phyloP scores from a whole-genome alignment of 768 basidiomycete genomes.

The Hygrophorus pudorinus region DNA sequence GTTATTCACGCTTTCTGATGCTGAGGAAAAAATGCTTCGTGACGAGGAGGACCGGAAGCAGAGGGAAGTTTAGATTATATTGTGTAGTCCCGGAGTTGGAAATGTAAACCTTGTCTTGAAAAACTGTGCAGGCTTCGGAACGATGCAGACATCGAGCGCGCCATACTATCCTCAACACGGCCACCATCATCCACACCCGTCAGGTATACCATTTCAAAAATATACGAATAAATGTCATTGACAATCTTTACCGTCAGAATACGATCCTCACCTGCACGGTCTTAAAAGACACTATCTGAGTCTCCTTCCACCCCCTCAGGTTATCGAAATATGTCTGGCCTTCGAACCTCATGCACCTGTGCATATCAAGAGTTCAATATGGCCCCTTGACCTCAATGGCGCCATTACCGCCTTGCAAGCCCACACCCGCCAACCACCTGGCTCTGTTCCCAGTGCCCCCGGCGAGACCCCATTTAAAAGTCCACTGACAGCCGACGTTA shows the following conservation, averaged over 20 bases:
- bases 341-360: slow-evolving; percentile 61
- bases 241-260: slow-evolving; percentile 8
- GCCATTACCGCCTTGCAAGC: slow-evolving; percentile 45
- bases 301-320: slow-evolving; percentile 55
- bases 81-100: not conserved
- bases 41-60: not conserved
- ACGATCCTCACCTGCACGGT: slow-evolving; percentile 37
- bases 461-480: too few relatives aligned
- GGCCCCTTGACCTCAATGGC: slow-evolving; percentile 61
- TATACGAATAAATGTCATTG: slow-evolving; percentile 7
- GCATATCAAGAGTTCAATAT: slow-evolving; percentile 55
- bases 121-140: slow-evolving; percentile 67
- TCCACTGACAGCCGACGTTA: too few relatives aligned
- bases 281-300: slow-evolving; percentile 67
- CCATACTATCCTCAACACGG: slow-evolving; percentile 25
- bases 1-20: slow-evolving; percentile 51
- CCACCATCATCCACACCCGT: slow-evolving; percentile 14
- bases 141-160: slow-evolving; percentile 45
- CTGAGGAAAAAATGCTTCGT: slow-evolving; percentile 34
- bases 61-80: not conserved
- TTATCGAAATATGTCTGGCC: slow-evolving; percentile 71
- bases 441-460: too few relatives aligned
- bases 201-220: slow-evolving; percentile 4
- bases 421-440: slow-evolving; percentile 14
- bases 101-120: slow-evolving; percentile 52